Conservation (phyloP, 2,329 filamentous ascomycete genomes). For the Aspergillus japonicus region DNA sequence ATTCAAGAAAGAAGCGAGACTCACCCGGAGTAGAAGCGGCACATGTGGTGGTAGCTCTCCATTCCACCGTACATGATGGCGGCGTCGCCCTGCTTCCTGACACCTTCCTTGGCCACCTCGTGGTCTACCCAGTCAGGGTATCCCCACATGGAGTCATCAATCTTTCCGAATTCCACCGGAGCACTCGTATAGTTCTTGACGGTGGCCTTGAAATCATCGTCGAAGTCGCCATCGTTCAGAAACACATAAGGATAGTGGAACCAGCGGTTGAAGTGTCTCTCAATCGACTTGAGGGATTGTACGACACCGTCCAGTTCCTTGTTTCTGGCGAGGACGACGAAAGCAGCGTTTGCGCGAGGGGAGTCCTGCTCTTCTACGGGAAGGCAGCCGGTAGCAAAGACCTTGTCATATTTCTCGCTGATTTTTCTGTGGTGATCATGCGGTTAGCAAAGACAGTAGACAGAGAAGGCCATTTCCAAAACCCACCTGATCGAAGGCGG, state of each 20-base stretch:
- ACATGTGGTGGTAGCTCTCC: slow-evolving; percentile 99
- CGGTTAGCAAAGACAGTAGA: slow-evolving; percentile 17
- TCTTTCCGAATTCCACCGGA: slow-evolving; percentile 88
- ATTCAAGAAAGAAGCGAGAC: slow-evolving; percentile 28
- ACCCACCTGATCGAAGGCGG: slow-evolving; percentile 84
- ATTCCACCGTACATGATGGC: slow-evolving; percentile 99
- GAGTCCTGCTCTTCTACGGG: slow-evolving; percentile 67
- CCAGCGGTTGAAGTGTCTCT: slow-evolving; percentile 98
- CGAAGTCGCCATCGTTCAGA: slow-evolving; percentile 95
- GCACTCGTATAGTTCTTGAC: slow-evolving; percentile 87
- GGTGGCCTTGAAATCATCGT: slow-evolving; percentile 85
- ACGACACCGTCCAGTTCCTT: slow-evolving; percentile 95
- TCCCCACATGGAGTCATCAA: slow-evolving; percentile 88
- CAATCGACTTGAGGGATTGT: slow-evolving; percentile 95
- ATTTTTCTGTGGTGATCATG: slow-evolving; percentile 67
- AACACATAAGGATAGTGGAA: slow-evolving; percentile 99
- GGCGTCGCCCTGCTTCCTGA: slow-evolving; percentile 91
- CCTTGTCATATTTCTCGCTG: slow-evolving; percentile 94
- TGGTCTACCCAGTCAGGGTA: slow-evolving; percentile 95
- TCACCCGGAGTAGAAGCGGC: slow-evolving; percentile 96
- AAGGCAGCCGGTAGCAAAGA: slow-evolving; percentile 87
- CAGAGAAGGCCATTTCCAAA: background rate
- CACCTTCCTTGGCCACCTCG: slow-evolving; percentile 91
- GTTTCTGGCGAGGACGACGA: slow-evolving; percentile 92
- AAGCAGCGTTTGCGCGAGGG: slow-evolving; percentile 87